These are phyloP conservation scores for Xylariales sp. DNA, from an alignment of 2,329 filamentous ascomycete species.

Conservation along the genomic window DNA sequence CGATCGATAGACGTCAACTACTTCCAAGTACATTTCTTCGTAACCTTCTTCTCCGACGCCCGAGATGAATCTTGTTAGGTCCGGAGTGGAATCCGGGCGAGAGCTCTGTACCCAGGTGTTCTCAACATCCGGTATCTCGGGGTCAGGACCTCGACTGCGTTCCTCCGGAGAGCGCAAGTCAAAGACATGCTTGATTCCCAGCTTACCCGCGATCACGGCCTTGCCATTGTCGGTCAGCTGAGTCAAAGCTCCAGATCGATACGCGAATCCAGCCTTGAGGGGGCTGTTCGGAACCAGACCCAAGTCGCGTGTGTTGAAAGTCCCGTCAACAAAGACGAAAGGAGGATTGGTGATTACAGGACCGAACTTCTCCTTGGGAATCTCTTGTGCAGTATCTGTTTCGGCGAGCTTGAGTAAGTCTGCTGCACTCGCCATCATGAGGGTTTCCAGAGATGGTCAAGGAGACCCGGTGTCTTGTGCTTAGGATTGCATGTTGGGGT, in stretches of 20 bases:
- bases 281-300: constrained; percentile 38
- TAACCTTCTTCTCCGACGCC: constrained; percentile 41
- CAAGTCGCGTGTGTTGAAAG: constrained; percentile 49
- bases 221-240: constrained; percentile 29
- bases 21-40: constrained; percentile 41
- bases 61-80: constrained; percentile 37
- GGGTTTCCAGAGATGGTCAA: neutral
- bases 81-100: constrained; percentile 30
- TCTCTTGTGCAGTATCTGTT: constrained; percentile 35
- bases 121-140: constrained; percentile 37
- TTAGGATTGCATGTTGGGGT: too few species aligned
- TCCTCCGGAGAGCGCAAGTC: constrained; percentile 46
- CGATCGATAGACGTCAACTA: constrained; percentile 37
- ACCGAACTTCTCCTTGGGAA: constrained; percentile 32
- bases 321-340: constrained; percentile 41
- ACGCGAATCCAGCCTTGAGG: constrained; percentile 37
- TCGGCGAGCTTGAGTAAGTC: constrained; percentile 34
- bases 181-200: constrained; percentile 41
- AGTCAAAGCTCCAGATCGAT: constrained; percentile 42
- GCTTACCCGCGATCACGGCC: constrained; percentile 31
- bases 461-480: too few species aligned
- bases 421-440: constrained; percentile 20
- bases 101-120: constrained; percentile 37
- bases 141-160: constrained; percentile 37
- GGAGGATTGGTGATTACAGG: constrained; percentile 36